Percentiles rank a stretch among this genome's conserved stretches.
Conservation (phyloP, 441 rosid species). For the Gossypium davidsonii region DNA sequence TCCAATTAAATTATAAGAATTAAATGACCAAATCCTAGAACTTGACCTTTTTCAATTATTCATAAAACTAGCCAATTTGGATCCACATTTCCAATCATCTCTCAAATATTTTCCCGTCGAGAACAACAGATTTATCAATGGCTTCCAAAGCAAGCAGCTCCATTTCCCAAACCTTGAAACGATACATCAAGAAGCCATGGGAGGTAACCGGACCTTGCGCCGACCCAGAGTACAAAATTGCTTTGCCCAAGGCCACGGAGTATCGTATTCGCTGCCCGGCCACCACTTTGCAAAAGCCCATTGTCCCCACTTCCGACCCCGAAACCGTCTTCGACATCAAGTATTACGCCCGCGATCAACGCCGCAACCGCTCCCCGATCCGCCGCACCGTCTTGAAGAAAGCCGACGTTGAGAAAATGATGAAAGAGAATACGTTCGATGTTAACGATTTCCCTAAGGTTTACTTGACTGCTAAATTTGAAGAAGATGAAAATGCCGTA, state of each 20-base stretch:
- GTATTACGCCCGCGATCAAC: slow-evolving; percentile 67
- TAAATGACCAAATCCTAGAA: too few relatives aligned
- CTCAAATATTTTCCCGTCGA: neutral
- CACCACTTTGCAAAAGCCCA: slow-evolving; percentile 38
- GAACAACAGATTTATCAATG: neutral
- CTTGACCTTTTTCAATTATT: too few relatives aligned
- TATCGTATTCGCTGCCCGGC: slow-evolving; percentile 76
- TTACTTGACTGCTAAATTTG: slow-evolving; percentile 56
- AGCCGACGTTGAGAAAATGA: slow-evolving; percentile 59
- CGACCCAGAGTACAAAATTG: slow-evolving; percentile 56
- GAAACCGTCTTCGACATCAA: slow-evolving; percentile 85
- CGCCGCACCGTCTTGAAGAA: slow-evolving; percentile 60
- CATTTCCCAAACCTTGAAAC: slow-evolving; percentile 50
- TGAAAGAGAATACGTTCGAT: slow-evolving; percentile 68
- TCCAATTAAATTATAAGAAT: too few relatives aligned
- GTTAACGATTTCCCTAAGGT: slow-evolving; percentile 63
- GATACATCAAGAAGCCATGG: slow-evolving; percentile 86
- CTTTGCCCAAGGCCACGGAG: slow-evolving; percentile 58
- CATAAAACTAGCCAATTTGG: neutral
- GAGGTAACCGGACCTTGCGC: slow-evolving; percentile 85
- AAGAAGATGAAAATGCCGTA: slow-evolving; percentile 49
- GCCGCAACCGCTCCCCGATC: slow-evolving; percentile 76
- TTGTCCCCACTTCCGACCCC: slow-evolving; percentile 68
- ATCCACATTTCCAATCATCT: neutral
- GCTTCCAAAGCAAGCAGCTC: slow-evolving; percentile 38